Evolutionary conservation across 192 early-diverging fungal species (phyloP).

Genomic region (Kickxella alabastrina): DNA sequence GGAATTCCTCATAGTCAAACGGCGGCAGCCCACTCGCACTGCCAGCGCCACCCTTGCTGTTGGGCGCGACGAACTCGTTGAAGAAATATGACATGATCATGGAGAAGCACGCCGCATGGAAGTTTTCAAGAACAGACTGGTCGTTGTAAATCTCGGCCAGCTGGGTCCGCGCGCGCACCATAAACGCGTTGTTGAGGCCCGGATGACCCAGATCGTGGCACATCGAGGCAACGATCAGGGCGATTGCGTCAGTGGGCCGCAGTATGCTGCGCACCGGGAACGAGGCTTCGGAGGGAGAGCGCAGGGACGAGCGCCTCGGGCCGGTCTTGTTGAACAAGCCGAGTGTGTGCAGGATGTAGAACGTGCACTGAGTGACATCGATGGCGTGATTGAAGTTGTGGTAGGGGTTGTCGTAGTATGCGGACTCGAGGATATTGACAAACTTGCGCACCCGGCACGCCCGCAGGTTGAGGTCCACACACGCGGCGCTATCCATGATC

Average conservation of each 20-base stretch:
- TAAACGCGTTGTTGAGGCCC: slow-evolving; percentile 91
- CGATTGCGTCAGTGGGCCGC: slow-evolving; percentile 62
- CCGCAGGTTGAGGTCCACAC: slow-evolving; percentile 57
- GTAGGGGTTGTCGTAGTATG: slow-evolving; percentile 74
- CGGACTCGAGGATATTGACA: slow-evolving; percentile 43
- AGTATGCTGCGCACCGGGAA: slow-evolving; percentile 47
- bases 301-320: slow-evolving; percentile 40
- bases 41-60: neutral
- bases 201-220: slow-evolving; percentile 87
- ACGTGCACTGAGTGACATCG: slow-evolving; percentile 89
- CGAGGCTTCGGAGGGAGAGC: slow-evolving; percentile 35
- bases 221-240: slow-evolving; percentile 69
- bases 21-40: neutral
- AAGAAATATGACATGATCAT: slow-evolving; percentile 53
- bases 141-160: slow-evolving; percentile 91
- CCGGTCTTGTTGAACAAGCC: slow-evolving; percentile 51
- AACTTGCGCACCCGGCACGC: slow-evolving; percentile 52
- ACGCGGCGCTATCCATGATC: slow-evolving; percentile 61
- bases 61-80: slow-evolving; percentile 39
- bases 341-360: slow-evolving; percentile 71
- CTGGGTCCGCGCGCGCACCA: slow-evolving; percentile 76
- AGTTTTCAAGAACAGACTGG: slow-evolving; percentile 88
- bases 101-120: slow-evolving; percentile 78
- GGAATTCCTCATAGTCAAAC: slow-evolving; percentile 64
- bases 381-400: slow-evolving; percentile 96